A percentile compares a stretch with the other conserved stretches of the same genome.
These are phyloP conservation scores for Coelastrella sp. DNA, from an alignment of 139 green algal species.

Conservation along the genomic window DNA sequence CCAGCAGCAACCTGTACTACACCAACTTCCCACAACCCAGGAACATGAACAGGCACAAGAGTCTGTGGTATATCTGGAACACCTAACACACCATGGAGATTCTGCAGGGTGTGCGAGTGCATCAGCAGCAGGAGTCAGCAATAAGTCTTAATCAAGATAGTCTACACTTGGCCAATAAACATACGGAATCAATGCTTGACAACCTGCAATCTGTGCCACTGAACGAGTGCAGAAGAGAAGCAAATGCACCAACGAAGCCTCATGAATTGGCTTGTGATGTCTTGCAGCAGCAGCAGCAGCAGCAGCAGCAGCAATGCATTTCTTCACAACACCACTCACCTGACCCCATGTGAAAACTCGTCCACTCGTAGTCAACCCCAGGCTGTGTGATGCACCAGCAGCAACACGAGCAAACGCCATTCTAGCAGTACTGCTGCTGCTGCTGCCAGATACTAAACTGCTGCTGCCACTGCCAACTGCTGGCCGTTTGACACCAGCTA, in stretches of 20 bases:
- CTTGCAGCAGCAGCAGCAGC: no score
- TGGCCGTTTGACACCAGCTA: not conserved
- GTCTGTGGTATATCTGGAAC: not conserved
- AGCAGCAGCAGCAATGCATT: no score
- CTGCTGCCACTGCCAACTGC: slow-evolving; percentile 4
- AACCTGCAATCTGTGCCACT: not conserved
- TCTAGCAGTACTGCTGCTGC: not conserved
- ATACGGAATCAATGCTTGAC: no score
- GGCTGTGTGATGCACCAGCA: slow-evolving; percentile 69
- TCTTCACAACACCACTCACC: no score
- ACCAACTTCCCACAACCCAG: slow-evolving; percentile 66
- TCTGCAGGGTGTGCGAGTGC: not conserved
- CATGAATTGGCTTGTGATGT: no score
- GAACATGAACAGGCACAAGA: slow-evolving; percentile 49
- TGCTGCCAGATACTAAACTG: slow-evolving; percentile 37
- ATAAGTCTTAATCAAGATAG: no score
- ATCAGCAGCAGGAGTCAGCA: slow-evolving; percentile 36
- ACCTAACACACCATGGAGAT: slow-evolving; percentile 27
- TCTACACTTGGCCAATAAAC: not conserved
- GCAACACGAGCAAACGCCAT: slow-evolving; percentile 42
- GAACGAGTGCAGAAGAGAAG: no score
- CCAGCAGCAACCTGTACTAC: slow-evolving; percentile 76
- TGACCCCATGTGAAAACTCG: slow-evolving; percentile 71
- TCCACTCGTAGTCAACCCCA: slow-evolving; percentile 66
- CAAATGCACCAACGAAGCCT: no score